Conservation (phyloP, 2,329 filamentous ascomycete species). For the Colletotrichum sp. region DNA sequence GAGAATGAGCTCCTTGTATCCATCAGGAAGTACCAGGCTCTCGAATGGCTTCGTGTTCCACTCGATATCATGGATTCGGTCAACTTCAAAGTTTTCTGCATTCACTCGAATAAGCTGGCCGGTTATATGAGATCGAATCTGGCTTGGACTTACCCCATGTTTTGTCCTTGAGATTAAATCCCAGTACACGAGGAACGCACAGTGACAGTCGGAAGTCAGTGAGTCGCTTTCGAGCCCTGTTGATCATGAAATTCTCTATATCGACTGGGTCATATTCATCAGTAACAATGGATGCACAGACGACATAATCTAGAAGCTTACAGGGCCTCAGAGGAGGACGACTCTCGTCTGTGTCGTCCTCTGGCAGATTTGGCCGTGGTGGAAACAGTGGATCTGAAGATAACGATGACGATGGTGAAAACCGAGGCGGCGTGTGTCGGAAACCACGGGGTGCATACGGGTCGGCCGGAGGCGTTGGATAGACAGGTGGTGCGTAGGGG, state of each 20-base stretch:
- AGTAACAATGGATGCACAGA: background rate
- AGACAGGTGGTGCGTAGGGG: background rate
- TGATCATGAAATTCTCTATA: background rate
- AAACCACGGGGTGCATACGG: background rate
- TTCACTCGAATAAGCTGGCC: background rate
- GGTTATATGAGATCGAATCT: background rate
- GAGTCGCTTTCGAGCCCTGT: background rate
- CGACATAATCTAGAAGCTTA: background rate
- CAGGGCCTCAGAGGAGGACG: background rate
- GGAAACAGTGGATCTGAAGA: background rate
- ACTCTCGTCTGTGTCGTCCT: background rate
- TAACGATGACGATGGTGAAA: background rate
- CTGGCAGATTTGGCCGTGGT: background rate
- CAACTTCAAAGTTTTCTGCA: constrained; percentile 43
- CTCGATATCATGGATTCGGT: constrained; percentile 45
- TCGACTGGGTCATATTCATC: background rate
- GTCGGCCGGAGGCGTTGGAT: background rate
- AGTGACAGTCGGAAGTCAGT: constrained; percentile 21
- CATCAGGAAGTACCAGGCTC: constrained; percentile 51
- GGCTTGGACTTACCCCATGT: constrained; percentile 34
- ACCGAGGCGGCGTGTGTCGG: background rate
- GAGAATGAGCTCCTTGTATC: constrained; percentile 55
- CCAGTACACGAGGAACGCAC: constrained; percentile 30
- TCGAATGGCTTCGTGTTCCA: constrained; percentile 55
- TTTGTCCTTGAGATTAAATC: constrained; percentile 52